phyloP scores from a whole-genome alignment of 306 rosid species.

The Benincasa hispida region DNA sequence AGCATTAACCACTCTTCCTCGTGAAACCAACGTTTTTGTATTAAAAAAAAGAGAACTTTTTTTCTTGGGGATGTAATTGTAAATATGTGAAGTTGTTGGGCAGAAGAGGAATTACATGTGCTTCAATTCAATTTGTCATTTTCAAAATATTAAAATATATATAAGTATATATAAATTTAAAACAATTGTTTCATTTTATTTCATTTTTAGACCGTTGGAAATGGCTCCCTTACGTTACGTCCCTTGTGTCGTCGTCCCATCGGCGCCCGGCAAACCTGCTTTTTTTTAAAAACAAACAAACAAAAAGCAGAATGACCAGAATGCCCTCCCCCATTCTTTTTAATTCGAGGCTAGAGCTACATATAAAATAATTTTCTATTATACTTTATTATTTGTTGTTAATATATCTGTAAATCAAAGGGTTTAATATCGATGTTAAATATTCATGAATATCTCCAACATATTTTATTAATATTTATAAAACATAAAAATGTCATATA shows the following conservation, averaged over 20 bases:
- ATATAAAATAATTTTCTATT: too few relatives aligned
- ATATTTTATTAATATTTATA: too few relatives aligned
- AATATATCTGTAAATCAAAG: too few relatives aligned
- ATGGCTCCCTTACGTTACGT: background rate
- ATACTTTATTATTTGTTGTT: too few relatives aligned
- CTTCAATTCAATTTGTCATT: background rate
- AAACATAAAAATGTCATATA: too few relatives aligned
- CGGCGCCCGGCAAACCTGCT: background rate
- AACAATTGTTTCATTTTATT: background rate
- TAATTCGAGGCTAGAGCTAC: background rate
- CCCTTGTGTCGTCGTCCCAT: background rate
- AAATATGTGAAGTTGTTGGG: background rate
- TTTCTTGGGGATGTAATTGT: background rate
- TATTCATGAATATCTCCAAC: too few relatives aligned
- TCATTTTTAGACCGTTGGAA: background rate
- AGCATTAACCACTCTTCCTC: background rate
- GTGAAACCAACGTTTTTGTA: background rate
- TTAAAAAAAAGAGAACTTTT: too few relatives aligned
- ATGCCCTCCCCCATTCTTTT: background rate
- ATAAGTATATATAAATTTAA: background rate
- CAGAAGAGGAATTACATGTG: background rate
- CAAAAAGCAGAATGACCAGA: background rate
- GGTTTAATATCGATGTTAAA: too few relatives aligned
- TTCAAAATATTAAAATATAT: background rate
- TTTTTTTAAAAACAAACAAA: background rate